Evolutionary conservation across 768 basidiomycete species (phyloP), one percentile per base, ranked within the genome.

Genomic region (Suillus discolor): DNA sequence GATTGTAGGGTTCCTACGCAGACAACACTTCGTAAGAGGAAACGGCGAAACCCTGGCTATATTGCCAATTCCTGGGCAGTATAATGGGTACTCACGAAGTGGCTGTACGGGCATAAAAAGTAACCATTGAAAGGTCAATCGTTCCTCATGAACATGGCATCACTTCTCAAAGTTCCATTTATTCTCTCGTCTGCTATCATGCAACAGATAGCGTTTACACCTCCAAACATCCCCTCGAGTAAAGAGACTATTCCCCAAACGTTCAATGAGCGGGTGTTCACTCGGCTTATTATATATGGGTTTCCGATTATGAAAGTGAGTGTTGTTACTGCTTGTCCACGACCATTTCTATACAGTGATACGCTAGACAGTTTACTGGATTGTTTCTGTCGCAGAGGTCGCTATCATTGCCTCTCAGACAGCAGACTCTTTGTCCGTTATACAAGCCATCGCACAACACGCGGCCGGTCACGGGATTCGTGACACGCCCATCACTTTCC

Each of bases 171-270:
- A 68, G 73, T 84, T 64, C 79, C 81, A 15, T 80, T 78, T 67
- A 75, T 83, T 47, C 66, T 82, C 34, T 71, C 78, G 31, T 79
- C 81, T 49, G 79, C 80, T 72, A 66, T 79, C 47, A 79, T 77
- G 18, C 64, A 82, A 4, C 81, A 82, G 11, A 70, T 77, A 20
- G 76, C 81, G 20, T 71, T 77, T 6, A 84, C 84, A 1, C 80
- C 84, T 63, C 84, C 84, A 16, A 72, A 81, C 49, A 78, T 81
- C 23, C 81, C 83, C 7, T 79, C 82, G 4, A 62, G 68, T 11
- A 66, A 69, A 53, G 74, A 75, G 38, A 79, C 82, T 61, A 71
- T 66, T 12, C 11, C 16, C 13, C n/a, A n/a, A 20, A 25, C 51
- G 2, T 28, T 38, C 15, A 53, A 63, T 42, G 62, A 63, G 49